A percentile compares a stretch with the other conserved stretches of the same genome.
Evolutionary conservation across 1,284 basidiomycete genomes (phyloP).

Genomic region (Austroboletus sp.): DNA sequence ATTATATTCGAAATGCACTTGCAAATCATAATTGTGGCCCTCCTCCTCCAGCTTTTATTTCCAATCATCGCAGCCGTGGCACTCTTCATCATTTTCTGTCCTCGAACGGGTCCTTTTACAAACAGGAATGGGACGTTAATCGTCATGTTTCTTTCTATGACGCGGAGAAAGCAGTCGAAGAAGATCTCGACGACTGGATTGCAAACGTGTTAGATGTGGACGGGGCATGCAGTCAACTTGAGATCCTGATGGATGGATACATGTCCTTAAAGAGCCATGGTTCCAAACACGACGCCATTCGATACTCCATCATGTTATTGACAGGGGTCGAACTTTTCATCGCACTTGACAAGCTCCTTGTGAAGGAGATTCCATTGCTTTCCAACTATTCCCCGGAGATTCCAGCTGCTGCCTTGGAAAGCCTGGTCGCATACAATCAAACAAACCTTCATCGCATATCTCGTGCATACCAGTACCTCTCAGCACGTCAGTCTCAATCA

Average conservation of each 20-base stretch:
- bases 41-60: neutral
- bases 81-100: conserved; percentile 11
- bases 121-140: neutral
- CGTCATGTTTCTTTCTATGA: conserved; percentile 15
- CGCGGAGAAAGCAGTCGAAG: neutral
- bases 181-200: neutral
- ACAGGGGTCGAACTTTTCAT: neutral
- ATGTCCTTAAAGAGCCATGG: neutral
- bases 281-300: neutral
- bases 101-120: conserved; percentile 2
- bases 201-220: neutral
- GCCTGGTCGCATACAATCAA: neutral
- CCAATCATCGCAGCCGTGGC: neutral
- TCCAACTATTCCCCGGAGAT: neutral
- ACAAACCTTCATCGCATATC: neutral
- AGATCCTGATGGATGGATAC: neutral
- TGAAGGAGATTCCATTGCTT: neutral
- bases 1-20: neutral
- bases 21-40: neutral
- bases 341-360: neutral
- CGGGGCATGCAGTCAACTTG: neutral
- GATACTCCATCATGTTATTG: neutral
- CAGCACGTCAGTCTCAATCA: neutral
- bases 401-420: neutral
- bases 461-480: conserved; percentile 1